phyloP scores from a whole-genome alignment of 2,329 filamentous ascomycete species.

The Pezicula carpinea region DNA sequence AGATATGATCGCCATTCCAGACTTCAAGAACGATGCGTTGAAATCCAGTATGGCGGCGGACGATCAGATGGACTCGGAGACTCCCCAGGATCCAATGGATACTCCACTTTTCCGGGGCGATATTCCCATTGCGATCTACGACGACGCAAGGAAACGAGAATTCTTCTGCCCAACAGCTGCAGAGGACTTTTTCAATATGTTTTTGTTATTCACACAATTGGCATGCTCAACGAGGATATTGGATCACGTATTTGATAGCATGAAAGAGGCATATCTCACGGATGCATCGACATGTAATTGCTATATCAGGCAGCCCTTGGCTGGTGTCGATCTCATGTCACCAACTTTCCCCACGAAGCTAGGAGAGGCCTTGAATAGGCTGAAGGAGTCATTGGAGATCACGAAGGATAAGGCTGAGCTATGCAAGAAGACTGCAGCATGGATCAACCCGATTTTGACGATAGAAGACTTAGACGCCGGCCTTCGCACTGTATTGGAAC shows the following conservation, averaged over 20 bases:
- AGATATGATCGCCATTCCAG: slow-evolving; percentile 52
- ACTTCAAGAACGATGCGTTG: slow-evolving; percentile 35
- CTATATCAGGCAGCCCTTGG: slow-evolving; percentile 64
- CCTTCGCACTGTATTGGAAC: slow-evolving; percentile 50
- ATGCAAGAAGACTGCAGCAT: slow-evolving; percentile 43
- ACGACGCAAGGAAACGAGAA: slow-evolving; percentile 75
- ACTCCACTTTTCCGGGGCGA: slow-evolving; percentile 88
- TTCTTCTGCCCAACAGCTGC: slow-evolving; percentile 63
- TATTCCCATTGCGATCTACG: slow-evolving; percentile 88
- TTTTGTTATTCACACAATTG: slow-evolving; percentile 63
- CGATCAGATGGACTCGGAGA: slow-evolving; percentile 50
- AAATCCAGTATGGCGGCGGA: slow-evolving; percentile 40
- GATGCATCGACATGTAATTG: slow-evolving; percentile 64
- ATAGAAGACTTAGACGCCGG: slow-evolving; percentile 48
- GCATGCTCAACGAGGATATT: slow-evolving; percentile 63
- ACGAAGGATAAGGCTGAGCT: slow-evolving; percentile 41
- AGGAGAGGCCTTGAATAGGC: slow-evolving; percentile 55
- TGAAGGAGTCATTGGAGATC: slow-evolving; percentile 49
- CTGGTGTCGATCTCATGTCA: slow-evolving; percentile 58
- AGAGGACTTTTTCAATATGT: slow-evolving; percentile 75
- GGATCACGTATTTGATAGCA: slow-evolving; percentile 64
- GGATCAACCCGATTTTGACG: slow-evolving; percentile 50
- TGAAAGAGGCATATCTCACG: slow-evolving; percentile 56
- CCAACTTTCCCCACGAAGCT: slow-evolving; percentile 71
- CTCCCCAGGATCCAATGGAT: slow-evolving; percentile 32